These are phyloP conservation scores for Microsporum ferrugineum DNA, from an alignment of 2,329 filamentous ascomycete species.

Conservation along the genomic window DNA sequence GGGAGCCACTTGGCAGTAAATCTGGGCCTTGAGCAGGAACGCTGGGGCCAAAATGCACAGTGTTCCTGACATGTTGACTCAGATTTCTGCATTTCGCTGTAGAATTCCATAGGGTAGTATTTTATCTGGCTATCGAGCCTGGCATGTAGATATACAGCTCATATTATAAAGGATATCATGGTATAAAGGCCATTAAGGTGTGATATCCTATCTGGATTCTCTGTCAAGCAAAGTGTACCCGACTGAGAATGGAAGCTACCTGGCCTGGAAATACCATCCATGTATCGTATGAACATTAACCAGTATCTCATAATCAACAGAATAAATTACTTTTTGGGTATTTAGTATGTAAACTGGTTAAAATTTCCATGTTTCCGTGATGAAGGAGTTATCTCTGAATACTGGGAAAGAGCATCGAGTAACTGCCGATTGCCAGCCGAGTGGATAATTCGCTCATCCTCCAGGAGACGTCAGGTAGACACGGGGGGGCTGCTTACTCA, in stretches of 20 bases:
- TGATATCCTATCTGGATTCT: neutral
- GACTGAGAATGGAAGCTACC: neutral
- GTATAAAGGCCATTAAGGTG: neutral
- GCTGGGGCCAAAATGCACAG: neutral
- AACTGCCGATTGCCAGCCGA: neutral
- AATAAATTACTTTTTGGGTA: too few relatives aligned
- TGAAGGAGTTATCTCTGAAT: neutral
- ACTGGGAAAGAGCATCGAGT: too few relatives aligned
- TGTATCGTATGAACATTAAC: too few relatives aligned
- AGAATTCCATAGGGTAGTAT: neutral
- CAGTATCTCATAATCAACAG: too few relatives aligned
- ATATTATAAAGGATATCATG: neutral
- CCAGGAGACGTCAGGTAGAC: neutral
- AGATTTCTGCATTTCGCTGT: neutral
- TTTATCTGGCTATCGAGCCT: neutral
- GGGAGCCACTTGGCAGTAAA: neutral
- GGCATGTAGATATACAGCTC: neutral
- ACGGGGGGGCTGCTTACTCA: conserved; percentile 1
- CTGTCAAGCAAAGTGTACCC: too few relatives aligned
- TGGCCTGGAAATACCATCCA: neutral
- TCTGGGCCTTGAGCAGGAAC: neutral
- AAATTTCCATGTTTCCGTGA: neutral
- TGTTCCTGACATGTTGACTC: neutral
- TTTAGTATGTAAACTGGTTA: too few relatives aligned
- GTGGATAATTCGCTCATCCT: neutral